phyloP scores from a whole-genome alignment of 495 filamentous ascomycete species.

The Rostrohypoxylon terebratum region DNA sequence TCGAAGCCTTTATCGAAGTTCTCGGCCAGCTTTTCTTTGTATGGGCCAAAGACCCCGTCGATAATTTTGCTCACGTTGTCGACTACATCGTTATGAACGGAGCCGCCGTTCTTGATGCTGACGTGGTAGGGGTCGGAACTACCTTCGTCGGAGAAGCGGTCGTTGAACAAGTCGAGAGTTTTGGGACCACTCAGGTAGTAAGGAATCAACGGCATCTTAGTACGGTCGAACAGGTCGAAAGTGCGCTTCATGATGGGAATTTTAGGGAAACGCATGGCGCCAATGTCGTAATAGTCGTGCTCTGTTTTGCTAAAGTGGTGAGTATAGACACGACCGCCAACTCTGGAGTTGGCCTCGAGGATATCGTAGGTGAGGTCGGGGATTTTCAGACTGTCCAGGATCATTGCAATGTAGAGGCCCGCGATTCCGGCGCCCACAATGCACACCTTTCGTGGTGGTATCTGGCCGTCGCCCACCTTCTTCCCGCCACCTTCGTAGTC shows the following conservation, averaged over 20 bases:
- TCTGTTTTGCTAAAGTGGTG: not conserved
- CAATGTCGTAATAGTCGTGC: not conserved
- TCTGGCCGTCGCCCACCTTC: not conserved
- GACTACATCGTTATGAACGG: not conserved
- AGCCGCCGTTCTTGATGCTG: not conserved
- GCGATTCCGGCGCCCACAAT: not conserved
- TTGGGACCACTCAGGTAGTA: not conserved
- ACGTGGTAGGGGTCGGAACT: not conserved
- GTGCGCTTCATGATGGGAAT: constrained; percentile 3
- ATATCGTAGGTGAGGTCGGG: not conserved
- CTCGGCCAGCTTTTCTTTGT: not conserved
- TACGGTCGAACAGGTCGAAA: not conserved
- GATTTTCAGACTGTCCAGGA: not conserved
- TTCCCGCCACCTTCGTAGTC: not conserved
- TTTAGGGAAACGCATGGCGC: not conserved
- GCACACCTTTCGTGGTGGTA: not conserved
- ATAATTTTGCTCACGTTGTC: not conserved
- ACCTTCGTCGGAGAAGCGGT: not conserved
- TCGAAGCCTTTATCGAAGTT: not conserved
- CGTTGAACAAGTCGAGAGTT: not conserved
- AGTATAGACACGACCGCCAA: not conserved
- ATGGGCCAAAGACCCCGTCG: not conserved
- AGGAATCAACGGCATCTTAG: not conserved
- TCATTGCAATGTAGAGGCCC: constrained; percentile 2
- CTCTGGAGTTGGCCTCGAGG: not conserved